Evolutionary conservation across 768 basidiomycete genomes (phyloP).

Genomic region (Goffeauzyma gilvescens): DNA sequence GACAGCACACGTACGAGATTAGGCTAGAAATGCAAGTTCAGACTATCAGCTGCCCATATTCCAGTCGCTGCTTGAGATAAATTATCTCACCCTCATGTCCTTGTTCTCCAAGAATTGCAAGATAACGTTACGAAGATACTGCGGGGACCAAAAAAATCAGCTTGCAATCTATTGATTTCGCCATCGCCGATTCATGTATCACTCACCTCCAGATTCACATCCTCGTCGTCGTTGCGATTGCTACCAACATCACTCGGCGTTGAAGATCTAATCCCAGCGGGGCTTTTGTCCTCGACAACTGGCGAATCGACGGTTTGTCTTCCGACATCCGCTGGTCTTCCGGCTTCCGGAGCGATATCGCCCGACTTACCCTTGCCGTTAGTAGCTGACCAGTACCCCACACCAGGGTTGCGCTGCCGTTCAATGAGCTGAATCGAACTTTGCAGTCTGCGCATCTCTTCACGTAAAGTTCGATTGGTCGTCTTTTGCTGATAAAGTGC

Average conservation of each 20-base stretch:
- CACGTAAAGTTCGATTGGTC: conserved; percentile 76
- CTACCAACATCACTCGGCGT: too few species aligned
- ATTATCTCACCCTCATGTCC: conserved; percentile 74
- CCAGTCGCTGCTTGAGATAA: neutral
- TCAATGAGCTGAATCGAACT: conserved; percentile 77
- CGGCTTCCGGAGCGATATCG: neutral
- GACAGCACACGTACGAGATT: conserved; percentile 79
- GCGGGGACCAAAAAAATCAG: too few species aligned
- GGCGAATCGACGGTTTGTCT: too few species aligned
- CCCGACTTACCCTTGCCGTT: conserved; percentile 6
- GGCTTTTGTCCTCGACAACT: too few species aligned
- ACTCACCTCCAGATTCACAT: conserved; percentile 61
- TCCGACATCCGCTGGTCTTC: conserved; percentile 5
- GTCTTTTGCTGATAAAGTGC: conserved; percentile 52
- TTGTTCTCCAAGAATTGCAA: conserved; percentile 95
- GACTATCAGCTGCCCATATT: neutral
- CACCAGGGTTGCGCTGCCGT: conserved; percentile 74
- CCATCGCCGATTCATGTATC: neutral
- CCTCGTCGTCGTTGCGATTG: conserved; percentile 71
- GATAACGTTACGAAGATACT: conserved; percentile 83
- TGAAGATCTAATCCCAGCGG: too few species aligned
- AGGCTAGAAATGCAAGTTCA: conserved; percentile 38
- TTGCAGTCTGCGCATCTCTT: conserved; percentile 88
- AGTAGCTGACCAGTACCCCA: conserved; percentile 60
- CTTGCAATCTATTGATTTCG: too few species aligned